These are phyloP conservation scores for Eragrostis nindensis DNA, from an alignment of 176 grass and related monocot genomes.

Conservation along the genomic window DNA sequence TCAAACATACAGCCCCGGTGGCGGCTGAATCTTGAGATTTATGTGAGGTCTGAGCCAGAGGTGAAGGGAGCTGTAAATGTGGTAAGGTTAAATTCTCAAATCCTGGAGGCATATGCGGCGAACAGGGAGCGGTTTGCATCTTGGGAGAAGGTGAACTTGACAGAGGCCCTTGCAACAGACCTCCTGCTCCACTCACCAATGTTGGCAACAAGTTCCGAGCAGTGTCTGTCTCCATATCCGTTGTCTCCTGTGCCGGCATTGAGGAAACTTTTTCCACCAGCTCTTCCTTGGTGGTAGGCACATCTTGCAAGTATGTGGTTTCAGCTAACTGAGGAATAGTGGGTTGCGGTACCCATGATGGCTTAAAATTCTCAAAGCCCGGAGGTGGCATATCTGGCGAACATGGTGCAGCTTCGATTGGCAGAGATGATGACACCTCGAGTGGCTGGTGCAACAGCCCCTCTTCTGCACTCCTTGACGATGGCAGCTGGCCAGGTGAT, in stretches of 20 bases:
- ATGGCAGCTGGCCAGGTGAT: background rate
- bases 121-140: constrained; percentile 11
- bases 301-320: constrained; percentile 20
- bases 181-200: constrained; percentile 7
- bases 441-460: background rate
- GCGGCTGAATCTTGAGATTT: background rate
- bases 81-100: constrained; percentile 43
- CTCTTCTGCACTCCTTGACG: background rate
- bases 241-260: constrained; percentile 21
- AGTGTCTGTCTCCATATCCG: constrained; percentile 18
- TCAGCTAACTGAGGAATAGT: constrained; percentile 21
- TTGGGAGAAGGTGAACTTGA: constrained; percentile 25
- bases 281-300: constrained; percentile 21
- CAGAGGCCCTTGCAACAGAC: constrained; percentile 20
- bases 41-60: constrained; percentile 20
- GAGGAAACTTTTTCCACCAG: background rate
- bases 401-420: constrained; percentile 28
- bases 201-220: background rate
- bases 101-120: constrained; percentile 32
- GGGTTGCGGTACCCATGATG: constrained; percentile 20
- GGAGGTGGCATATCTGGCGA: constrained; percentile 50
- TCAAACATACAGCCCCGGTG: constrained; percentile 20
- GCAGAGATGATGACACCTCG: background rate
- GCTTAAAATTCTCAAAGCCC: constrained; percentile 49
- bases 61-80: constrained; percentile 19